Evolutionary conservation across 495 filamentous ascomycete species (phyloP).

Genomic region (Podospora pseudoanserina): DNA sequence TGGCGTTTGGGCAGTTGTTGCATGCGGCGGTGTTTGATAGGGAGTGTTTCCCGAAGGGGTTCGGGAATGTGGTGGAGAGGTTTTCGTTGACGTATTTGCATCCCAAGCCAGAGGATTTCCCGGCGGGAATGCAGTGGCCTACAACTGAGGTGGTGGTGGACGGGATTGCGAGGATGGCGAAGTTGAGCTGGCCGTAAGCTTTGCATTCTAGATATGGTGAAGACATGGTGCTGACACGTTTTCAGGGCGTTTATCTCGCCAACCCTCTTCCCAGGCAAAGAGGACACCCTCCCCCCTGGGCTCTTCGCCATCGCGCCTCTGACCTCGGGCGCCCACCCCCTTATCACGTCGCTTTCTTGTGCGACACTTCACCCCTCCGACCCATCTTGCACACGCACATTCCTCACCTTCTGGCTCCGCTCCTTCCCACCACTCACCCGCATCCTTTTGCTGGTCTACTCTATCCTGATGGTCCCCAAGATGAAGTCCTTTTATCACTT

Average conservation of each 20-base stretch:
- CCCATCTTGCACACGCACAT: constrained; percentile 81
- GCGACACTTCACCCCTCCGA: constrained; percentile 86
- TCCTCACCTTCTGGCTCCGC: constrained; percentile 74
- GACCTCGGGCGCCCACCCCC: constrained; percentile 77
- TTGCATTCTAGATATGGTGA: background rate
- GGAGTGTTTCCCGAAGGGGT: constrained; percentile 71
- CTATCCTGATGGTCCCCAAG: constrained; percentile 61
- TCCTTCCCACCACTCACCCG: constrained; percentile 75
- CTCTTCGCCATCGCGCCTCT: constrained; percentile 71
- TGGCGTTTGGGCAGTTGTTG: constrained; percentile 86
- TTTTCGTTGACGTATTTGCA: constrained; percentile 77
- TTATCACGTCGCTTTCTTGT: constrained; percentile 78
- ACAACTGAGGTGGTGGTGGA: constrained; percentile 72
- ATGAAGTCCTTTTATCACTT: constrained; percentile 61
- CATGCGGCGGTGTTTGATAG: constrained; percentile 91
- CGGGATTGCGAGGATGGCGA: constrained; percentile 73
- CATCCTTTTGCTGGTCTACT: constrained; percentile 67
- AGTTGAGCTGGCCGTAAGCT: constrained; percentile 78
- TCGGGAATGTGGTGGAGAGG: constrained; percentile 69
- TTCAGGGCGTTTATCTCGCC: constrained; percentile 66
- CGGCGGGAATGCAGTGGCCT: constrained; percentile 68
- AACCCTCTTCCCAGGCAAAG: constrained; percentile 72
- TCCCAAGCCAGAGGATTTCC: constrained; percentile 63
- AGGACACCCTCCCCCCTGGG: constrained; percentile 58
- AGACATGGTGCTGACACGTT: constrained; percentile 17